phyloP scores from a whole-genome alignment of 2,329 filamentous ascomycete genomes.

The Venturia nashicola region DNA sequence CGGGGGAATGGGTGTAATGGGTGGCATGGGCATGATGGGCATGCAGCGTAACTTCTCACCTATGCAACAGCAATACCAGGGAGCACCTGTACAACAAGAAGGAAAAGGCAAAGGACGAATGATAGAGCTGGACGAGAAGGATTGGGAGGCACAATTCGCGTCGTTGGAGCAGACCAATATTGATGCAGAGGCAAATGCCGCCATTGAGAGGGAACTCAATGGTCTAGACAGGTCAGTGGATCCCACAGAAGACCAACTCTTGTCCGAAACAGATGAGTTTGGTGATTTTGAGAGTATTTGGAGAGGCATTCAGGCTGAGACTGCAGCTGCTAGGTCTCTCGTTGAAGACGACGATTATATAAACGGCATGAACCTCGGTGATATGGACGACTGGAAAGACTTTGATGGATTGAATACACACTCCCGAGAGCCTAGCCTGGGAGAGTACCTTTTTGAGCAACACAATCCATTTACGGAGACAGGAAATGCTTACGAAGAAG shows the following conservation, averaged over 20 bases:
- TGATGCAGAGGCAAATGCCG: constrained; percentile 48
- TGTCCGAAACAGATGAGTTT: constrained; percentile 62
- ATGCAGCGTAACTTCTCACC: constrained; percentile 34
- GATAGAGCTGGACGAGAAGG: constrained; percentile 81
- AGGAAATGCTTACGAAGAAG: constrained; percentile 81
- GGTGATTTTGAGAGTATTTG: constrained; percentile 86
- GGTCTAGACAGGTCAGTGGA: constrained; percentile 72
- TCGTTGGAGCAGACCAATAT: constrained; percentile 63
- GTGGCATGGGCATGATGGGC: constrained; percentile 40
- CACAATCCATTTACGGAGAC: constrained; percentile 80
- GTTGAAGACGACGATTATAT: constrained; percentile 49
- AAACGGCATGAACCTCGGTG: constrained; percentile 43
- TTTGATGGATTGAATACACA: constrained; percentile 61
- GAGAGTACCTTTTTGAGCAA: constrained; percentile 88
- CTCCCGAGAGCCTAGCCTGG: constrained; percentile 65
- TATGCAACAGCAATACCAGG: constrained; percentile 16
- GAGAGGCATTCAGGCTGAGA: constrained; percentile 70
- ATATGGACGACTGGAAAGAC: constrained; percentile 68
- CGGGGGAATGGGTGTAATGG: constrained; percentile 43
- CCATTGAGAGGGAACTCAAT: constrained; percentile 77
- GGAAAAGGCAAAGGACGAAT: constrained; percentile 75
- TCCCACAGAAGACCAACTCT: constrained; percentile 14
- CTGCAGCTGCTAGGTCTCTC: constrained; percentile 56
- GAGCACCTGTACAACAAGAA: constrained; percentile 27
- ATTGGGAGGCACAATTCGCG: constrained; percentile 96